Percentiles rank a stretch among this genome's conserved stretches.
phyloP scores from a whole-genome alignment of 148 eudicot species.

The Amaranthus hypochondriacus region DNA sequence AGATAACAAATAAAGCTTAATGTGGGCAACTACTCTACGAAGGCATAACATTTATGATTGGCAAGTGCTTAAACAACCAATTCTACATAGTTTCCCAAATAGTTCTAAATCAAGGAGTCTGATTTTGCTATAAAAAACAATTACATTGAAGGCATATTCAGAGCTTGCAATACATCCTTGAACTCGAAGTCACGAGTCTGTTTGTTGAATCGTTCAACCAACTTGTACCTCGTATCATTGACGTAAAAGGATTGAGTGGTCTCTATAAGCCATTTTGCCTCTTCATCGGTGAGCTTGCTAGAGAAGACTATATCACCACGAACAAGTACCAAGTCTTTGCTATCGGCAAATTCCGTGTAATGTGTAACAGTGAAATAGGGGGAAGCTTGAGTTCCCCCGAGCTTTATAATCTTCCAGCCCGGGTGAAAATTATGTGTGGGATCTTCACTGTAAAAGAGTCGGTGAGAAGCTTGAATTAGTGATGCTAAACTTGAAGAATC shows the following conservation, averaged over 20 bases:
- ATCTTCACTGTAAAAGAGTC: slow-evolving; percentile 54
- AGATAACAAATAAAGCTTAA: too few species aligned
- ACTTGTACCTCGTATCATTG: slow-evolving; percentile 71
- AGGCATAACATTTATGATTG: too few species aligned
- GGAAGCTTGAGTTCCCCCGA: slow-evolving; percentile 85
- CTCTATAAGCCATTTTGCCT: slow-evolving; percentile 84
- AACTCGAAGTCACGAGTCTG: slow-evolving; percentile 80
- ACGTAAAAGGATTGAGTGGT: slow-evolving; percentile 77
- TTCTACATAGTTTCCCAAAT: not conserved
- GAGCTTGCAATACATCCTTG: slow-evolving; percentile 72
- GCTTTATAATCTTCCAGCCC: slow-evolving; percentile 98
- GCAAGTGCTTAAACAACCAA: not conserved
- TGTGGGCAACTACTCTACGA: too few species aligned
- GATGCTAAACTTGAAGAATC: not conserved
- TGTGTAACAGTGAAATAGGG: slow-evolving; percentile 74
- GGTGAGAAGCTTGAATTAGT: slow-evolving; percentile 3
- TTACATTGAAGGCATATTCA: slow-evolving; percentile 73
- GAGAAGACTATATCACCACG: slow-evolving; percentile 72
- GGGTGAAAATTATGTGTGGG: slow-evolving; percentile 72
- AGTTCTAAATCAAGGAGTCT: not conserved
- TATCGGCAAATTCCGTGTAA: slow-evolving; percentile 79
- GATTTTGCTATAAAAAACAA: not conserved
- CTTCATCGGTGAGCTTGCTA: slow-evolving; percentile 74
- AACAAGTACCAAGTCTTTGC: slow-evolving; percentile 67
- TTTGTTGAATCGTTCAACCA: slow-evolving; percentile 81